These are phyloP conservation scores for Schwanniomyces polymorphus DNA, from an alignment of 805 yeast genomes.

Conservation along the genomic window DNA sequence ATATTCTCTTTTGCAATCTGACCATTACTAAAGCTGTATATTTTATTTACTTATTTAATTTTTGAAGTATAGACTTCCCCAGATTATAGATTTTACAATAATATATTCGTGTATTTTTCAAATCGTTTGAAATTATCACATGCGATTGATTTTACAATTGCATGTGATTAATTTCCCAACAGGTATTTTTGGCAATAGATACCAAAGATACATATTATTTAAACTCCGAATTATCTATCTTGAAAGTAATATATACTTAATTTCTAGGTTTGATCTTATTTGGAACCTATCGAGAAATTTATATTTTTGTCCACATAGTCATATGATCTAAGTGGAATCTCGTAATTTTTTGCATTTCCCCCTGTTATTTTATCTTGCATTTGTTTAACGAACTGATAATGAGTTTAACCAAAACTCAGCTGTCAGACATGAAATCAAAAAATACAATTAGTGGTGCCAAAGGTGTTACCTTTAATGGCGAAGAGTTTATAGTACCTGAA, in stretches of 20 bases:
- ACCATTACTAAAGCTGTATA: neutral
- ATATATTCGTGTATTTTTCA: neutral
- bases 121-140: neutral
- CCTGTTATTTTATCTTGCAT: neutral
- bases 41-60: neutral
- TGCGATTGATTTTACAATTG: neutral
- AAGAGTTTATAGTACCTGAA: slow-evolving; percentile 50
- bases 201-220: neutral
- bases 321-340: neutral
- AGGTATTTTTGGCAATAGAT: neutral
- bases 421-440: slow-evolving; percentile 1
- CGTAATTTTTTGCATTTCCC: neutral
- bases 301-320: neutral
- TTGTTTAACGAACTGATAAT: neutral
- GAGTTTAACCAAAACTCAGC: neutral
- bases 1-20: neutral
- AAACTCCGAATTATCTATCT: neutral
- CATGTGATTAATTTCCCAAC: slow-evolving; percentile 2
- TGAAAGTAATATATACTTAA: neutral
- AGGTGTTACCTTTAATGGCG: slow-evolving; percentile 48
- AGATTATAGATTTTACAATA: slow-evolving; percentile 1
- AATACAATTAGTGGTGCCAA: slow-evolving; percentile 27
- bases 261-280: neutral
- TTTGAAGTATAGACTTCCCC: neutral
- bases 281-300: neutral